Evolutionary conservation across 768 basidiomycete genomes (phyloP), one percentile per base, ranked within the genome.

Genomic region (Boletellus ananas): DNA sequence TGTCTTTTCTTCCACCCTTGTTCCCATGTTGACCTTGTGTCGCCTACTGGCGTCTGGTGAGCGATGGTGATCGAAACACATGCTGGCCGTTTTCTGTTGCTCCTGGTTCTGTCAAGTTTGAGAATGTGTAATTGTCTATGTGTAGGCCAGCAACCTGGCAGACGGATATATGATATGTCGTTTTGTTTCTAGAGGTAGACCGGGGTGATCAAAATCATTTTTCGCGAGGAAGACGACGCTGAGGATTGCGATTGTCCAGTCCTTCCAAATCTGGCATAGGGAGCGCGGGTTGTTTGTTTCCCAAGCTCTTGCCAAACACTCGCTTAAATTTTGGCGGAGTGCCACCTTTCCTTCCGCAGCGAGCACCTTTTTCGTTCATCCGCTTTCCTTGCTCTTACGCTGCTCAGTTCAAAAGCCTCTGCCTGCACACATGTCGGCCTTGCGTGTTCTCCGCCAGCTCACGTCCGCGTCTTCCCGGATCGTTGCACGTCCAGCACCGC

Each of bases 361-460:
- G 23, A 5, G 23, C 29, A 29, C 29, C 29, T 10, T 8, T 17
- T 11, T 31, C 10, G 9, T 23, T 7, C n/a, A 4, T 42, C 23
- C 23, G 23, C 23, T 36, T 11, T n/a, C n/a, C 6, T 25, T 25
- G 23, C 23, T 25, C 5, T 5, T 25, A 25, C 23, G 23, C 23
- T 25, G 23, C 23, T 25, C 17, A 18, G 18, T 37, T 17, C 3
- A 21, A 11, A n/a, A 35, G 55, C 50, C 43, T 16, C 33, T 21
- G 23, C 17, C n/a, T 36, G 62, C 49, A 20, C 29, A 29, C 29
- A 87, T 87, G 85, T 85, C 84, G 69, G 74, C 79, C 47, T 55
- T 82, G 43, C 82, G 83, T 66, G 70, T 74, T 57, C 74, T 87
- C 51, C 80, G 84, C 62, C 80, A 81, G 54, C 65, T 81, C 33